Evolutionary conservation across 1,284 basidiomycete genomes (phyloP).

Genomic region (Moesziomyces globuligerus): DNA sequence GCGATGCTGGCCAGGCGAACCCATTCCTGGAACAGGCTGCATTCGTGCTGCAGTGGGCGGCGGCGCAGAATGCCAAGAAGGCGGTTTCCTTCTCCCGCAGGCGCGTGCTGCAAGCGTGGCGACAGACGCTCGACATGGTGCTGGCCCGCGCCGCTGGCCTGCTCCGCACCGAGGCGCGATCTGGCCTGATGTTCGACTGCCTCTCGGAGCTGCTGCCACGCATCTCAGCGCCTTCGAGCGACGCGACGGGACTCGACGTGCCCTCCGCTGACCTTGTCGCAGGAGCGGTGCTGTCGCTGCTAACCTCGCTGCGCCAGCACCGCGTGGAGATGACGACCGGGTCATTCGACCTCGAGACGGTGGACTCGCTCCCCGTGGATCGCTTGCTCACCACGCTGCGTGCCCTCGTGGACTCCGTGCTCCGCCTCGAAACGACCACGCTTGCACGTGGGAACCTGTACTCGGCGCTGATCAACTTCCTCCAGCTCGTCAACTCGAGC

Average conservation of each 20-base stretch:
- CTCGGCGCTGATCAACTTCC: constrained; percentile 85
- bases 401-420: constrained; percentile 79
- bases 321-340: constrained; percentile 43
- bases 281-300: constrained; percentile 80
- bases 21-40: constrained; percentile 58
- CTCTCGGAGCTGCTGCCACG: constrained; percentile 60
- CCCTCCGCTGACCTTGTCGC: constrained; percentile 81
- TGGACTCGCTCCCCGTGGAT: constrained; percentile 70
- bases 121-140: constrained; percentile 62
- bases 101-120: constrained; percentile 57
- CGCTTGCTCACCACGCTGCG: constrained; percentile 80
- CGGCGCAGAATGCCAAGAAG: constrained; percentile 61
- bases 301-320: constrained; percentile 76
- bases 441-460: constrained; percentile 97
- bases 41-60: constrained; percentile 55
- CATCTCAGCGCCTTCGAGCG: constrained; percentile 44
- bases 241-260: constrained; percentile 70
- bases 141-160: constrained; percentile 51
- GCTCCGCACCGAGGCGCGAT: constrained; percentile 56
- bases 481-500: constrained; percentile 73
- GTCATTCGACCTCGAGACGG: constrained; percentile 56
- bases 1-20: constrained; percentile 44
- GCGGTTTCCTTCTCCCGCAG: constrained; percentile 54
- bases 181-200: constrained; percentile 57
- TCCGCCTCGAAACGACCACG: constrained; percentile 82